phyloP scores from a whole-genome alignment of 177 flowering plant genomes.

The Tripterygium wilfordii region DNA sequence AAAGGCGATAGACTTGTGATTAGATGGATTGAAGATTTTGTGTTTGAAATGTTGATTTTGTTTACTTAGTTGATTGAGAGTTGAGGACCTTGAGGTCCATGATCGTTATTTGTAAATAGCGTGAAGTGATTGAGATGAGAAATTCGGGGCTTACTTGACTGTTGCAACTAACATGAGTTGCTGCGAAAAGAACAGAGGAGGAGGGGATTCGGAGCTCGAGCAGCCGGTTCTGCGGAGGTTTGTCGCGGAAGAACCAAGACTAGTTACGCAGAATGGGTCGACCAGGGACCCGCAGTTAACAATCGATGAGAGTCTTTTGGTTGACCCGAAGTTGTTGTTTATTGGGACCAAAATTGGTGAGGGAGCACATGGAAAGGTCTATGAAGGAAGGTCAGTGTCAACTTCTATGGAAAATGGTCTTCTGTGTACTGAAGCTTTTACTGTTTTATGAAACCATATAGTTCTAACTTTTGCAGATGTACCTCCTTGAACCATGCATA shows the following conservation, averaged over 20 bases:
- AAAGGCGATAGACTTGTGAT: no score
- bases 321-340: slow-evolving; percentile 68
- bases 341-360: slow-evolving; percentile 83
- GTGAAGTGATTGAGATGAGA: no score
- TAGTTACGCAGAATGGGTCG: slow-evolving; percentile 36
- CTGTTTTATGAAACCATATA: no score
- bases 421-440: no score
- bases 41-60: no score
- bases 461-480: no score
- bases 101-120: no score
- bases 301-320: slow-evolving; percentile 47
- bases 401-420: no score
- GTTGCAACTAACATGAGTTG: slow-evolving; percentile 37
- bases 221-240: slow-evolving; percentile 12
- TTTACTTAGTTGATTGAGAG: no score
- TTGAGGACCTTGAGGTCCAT: no score
- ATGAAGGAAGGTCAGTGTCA: slow-evolving; percentile 74
- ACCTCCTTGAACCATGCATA: no score
- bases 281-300: slow-evolving; percentile 21
- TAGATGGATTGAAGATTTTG: not conserved
- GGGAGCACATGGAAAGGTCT: slow-evolving; percentile 94
- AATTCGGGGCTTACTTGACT: slow-evolving; percentile 27
- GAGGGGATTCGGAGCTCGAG: slow-evolving; percentile 14
- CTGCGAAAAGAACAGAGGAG: slow-evolving; percentile 16
- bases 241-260: slow-evolving; percentile 14